Percentiles rank a stretch among this genome's conserved stretches.
Evolutionary conservation across 2,329 filamentous ascomycete species (phyloP).

Genomic region (Alternaria ethzedia): DNA sequence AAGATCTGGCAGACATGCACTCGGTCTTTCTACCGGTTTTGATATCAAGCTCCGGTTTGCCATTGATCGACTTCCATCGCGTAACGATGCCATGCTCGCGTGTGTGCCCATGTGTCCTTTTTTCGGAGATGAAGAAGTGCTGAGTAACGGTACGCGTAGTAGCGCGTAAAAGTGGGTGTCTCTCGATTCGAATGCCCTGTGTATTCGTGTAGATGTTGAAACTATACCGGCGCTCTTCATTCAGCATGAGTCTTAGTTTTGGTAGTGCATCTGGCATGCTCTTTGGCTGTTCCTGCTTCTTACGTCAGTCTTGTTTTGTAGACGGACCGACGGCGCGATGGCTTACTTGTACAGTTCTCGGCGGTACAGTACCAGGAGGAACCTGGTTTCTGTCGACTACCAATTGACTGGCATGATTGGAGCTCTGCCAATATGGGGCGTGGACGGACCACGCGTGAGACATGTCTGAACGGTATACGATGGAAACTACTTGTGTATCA

Average conservation of each 20-base stretch:
- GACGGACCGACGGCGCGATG: fast-evolving
- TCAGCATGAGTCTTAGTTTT: background rate
- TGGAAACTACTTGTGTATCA: no score
- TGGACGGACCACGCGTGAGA: background rate
- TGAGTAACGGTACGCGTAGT: no score
- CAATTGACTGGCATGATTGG: background rate
- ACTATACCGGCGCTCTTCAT: background rate
- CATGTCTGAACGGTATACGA: no score
- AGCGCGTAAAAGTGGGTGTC: no score
- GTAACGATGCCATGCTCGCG: background rate
- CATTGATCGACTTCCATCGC: background rate
- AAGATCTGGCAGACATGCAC: background rate
- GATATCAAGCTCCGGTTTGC: background rate
- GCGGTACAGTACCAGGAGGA: background rate
- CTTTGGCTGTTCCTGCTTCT: background rate
- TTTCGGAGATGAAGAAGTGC: background rate
- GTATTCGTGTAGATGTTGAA: background rate
- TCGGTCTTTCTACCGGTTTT: fast-evolving
- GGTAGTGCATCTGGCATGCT: background rate
- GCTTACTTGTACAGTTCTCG: background rate
- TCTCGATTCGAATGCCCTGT: background rate
- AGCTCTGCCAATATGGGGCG: background rate
- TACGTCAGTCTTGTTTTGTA: background rate
- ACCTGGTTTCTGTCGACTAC: background rate
- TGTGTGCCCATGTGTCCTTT: no score